Base-by-base conservation (phyloP, 2,329 filamentous ascomycete genomes). In the Metarhizium humberi region DNA sequence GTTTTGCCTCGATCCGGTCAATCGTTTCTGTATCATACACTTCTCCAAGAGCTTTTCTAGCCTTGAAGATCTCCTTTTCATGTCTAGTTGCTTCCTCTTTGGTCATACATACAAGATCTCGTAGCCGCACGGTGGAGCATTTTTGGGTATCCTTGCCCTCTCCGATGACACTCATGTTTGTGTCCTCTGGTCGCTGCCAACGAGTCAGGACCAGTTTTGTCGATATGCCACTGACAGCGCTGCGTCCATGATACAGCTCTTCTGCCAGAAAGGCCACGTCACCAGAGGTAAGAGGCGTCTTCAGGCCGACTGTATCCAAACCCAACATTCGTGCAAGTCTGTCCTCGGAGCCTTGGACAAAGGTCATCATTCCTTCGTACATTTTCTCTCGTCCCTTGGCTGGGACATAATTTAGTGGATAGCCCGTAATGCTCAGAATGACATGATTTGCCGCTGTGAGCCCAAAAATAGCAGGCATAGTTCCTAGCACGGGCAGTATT, bases 391-490 rank as follows among this genome's bases (percentile, higher is more conserved):
- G 79, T 10, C 84, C 84, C 70, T 96, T 96, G 53, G 82, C 84
- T 0, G 86, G 83, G 0, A 90, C 74, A 67, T 94, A 95, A 59
- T 95, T 91, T 50, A 87, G 81, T 0, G 94, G 94, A 64, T 99
- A 99, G 7, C 85, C 88, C 6, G 80, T 76, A 50, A 97, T 81
- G 56, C 84, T 82, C 55, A 95, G 79, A 60, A 99, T 92, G 57
- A 97, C 84, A 67, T 97, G 90, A 71, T 97, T 99, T 4, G 94
- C 94, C 8, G 89, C 83, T 0, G 87, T 88, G 55, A 96, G 88
- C 8, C 94, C 94, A 69, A 99, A 99, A 1, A 97, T 86, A 2
- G 94, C 92, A 0, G 94, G 94, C 92, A 99, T 96, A 0, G 94
- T 99, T 1, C 94, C 94, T 3, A 99, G 75, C 0, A 99, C 94